phyloP scores from a whole-genome alignment of 306 rosid species.

The Luffa acutangula region DNA sequence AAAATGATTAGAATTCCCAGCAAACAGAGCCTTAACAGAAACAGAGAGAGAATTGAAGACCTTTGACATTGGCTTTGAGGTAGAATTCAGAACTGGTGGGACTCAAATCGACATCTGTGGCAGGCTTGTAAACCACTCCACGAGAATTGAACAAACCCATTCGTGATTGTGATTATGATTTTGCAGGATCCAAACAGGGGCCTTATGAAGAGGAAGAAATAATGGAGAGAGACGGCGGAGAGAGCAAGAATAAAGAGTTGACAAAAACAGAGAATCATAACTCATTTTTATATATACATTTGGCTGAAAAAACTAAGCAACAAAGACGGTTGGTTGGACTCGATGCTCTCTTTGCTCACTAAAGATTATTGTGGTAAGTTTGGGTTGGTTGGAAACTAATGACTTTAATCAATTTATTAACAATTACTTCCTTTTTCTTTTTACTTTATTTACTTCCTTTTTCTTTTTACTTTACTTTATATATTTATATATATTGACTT shows the following conservation, averaged over 20 bases:
- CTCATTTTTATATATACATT: not conserved
- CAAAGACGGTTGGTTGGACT: not conserved
- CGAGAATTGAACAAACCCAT: conserved; percentile 20
- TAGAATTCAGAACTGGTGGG: conserved; percentile 52
- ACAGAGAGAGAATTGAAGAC: conserved; percentile 17
- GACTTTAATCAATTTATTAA: not conserved
- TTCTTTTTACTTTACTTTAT: not conserved
- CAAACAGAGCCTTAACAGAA: not conserved
- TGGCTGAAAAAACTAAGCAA: not conserved
- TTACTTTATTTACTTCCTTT: not conserved
- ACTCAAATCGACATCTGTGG: conserved; percentile 47
- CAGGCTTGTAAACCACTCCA: conserved; percentile 39
- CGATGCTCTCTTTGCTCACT: not conserved
- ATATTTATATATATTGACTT: too few relatives aligned
- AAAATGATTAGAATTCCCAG: not conserved
- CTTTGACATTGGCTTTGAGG: conserved; percentile 79
- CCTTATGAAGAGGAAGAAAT: not conserved
- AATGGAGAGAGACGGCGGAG: not conserved
- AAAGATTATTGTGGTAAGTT: not conserved
- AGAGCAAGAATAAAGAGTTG: not conserved
- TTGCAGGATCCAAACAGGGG: not conserved
- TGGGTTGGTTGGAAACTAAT: conserved; percentile 8
- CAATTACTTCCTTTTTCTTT: not conserved
- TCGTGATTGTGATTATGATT: not conserved
- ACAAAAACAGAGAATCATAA: not conserved